Percentiles rank a stretch among this genome's conserved stretches.
These are phyloP conservation scores for Rhizomucor miehei DNA, from an alignment of 371 early-diverging fungal species.

Conservation along the genomic window DNA sequence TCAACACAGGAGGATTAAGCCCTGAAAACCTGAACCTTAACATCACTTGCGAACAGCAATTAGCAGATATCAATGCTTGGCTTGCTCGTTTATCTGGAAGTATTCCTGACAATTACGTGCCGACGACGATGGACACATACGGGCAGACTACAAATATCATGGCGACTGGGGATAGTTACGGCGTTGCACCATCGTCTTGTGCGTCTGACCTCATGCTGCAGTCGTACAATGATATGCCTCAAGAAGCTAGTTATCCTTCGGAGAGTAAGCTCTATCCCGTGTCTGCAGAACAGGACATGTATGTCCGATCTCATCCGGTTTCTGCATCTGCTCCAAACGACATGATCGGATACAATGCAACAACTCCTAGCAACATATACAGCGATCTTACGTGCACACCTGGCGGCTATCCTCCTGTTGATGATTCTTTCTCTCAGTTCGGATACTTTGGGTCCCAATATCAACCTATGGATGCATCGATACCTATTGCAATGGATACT, in stretches of 20 bases:
- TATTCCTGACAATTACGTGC: constrained; percentile 12
- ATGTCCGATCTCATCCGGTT: constrained; percentile 19
- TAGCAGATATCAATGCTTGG: constrained; percentile 43
- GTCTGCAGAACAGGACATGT: constrained; percentile 17
- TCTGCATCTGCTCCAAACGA: background rate
- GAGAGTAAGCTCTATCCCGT: constrained; percentile 10
- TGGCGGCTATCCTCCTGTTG: background rate
- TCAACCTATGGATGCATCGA: constrained; percentile 1
- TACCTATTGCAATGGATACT: background rate
- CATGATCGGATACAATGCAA: constrained; percentile 3
- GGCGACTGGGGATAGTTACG: background rate
- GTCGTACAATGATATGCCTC: constrained; percentile 12
- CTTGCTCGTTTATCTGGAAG: constrained; percentile 16
- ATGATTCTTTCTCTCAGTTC: background rate
- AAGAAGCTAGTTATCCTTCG: background rate
- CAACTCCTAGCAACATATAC: background rate
- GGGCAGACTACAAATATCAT: background rate
- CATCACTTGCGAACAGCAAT: constrained; percentile 29
- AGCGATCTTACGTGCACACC: background rate
- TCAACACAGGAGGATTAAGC: constrained; percentile 16
- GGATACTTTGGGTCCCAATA: background rate
- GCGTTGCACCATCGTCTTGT: background rate
- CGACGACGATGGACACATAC: background rate
- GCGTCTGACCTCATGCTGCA: constrained; percentile 11
- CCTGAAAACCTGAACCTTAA: constrained; percentile 26